These are phyloP conservation scores for Stereocaulon alpinum DNA, from an alignment of 495 filamentous ascomycete genomes.

Conservation along the genomic window DNA sequence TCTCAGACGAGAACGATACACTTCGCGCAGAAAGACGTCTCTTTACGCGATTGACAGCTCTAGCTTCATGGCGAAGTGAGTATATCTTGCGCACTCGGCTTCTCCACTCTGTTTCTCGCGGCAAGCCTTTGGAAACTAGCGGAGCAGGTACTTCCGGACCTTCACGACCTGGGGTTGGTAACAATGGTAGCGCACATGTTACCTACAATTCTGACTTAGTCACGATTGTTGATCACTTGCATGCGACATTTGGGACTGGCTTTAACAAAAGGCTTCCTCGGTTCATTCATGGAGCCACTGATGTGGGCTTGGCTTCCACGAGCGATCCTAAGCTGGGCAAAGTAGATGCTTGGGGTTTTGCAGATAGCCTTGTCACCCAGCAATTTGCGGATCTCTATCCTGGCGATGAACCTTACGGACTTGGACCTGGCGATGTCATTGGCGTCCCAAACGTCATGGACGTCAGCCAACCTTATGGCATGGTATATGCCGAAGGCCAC, in stretches of 20 bases:
- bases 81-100: conserved; percentile 82
- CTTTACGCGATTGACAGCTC: conserved; percentile 67
- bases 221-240: conserved; percentile 62
- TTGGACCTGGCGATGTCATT: conserved; percentile 64
- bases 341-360: conserved; percentile 74
- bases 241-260: conserved; percentile 54
- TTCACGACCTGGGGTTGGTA: conserved; percentile 36
- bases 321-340: conserved; percentile 70
- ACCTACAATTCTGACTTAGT: conserved; percentile 76
- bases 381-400: conserved; percentile 69
- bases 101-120: conserved; percentile 65
- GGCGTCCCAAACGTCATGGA: conserved; percentile 79
- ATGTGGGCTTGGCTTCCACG: conserved; percentile 57
- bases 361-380: conserved; percentile 59
- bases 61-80: conserved; percentile 85
- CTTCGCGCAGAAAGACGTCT: conserved; percentile 55
- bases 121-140: conserved; percentile 56
- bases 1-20: conserved; percentile 33
- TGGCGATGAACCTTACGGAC: conserved; percentile 62
- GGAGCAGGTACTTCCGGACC: conserved; percentile 39
- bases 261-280: conserved; percentile 58
- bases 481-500: conserved; percentile 75
- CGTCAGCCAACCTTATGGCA: conserved; percentile 72
- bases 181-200: conserved; percentile 49
- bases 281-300: conserved; percentile 71